Percentiles rank a stretch among this genome's conserved stretches.
These are phyloP conservation scores for Murraya koenigii DNA, from an alignment of 345 rosid genomes.

Conservation along the genomic window DNA sequence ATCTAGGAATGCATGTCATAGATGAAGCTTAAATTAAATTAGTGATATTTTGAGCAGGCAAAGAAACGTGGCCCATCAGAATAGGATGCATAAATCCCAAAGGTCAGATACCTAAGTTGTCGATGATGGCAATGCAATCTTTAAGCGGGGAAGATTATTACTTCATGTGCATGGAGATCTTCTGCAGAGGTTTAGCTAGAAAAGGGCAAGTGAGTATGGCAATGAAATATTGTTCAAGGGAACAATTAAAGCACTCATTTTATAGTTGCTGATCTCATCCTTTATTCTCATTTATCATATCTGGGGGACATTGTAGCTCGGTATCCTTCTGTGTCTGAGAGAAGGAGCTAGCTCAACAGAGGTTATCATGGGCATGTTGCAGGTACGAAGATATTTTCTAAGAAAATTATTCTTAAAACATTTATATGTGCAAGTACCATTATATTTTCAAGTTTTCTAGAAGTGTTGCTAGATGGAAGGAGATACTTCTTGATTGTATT, in stretches of 20 bases:
- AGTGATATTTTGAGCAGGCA: conserved; percentile 31
- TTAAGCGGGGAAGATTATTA: conserved; percentile 40
- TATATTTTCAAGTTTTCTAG: neutral
- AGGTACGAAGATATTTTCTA: conserved; percentile 33
- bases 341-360: conserved; percentile 59
- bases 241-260: neutral
- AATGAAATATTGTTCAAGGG: neutral
- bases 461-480: neutral
- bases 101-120: conserved; percentile 36
- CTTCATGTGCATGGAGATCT: conserved; percentile 49
- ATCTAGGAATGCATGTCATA: neutral
- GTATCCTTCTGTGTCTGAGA: conserved; percentile 48
- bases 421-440: neutral
- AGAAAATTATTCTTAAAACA: neutral
- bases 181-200: conserved; percentile 22
- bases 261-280: conserved; percentile 3
- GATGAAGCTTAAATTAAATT: conserved; percentile 5
- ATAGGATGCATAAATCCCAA: conserved; percentile 47
- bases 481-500: neutral
- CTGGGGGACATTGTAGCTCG: conserved; percentile 32
- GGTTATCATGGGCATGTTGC: conserved; percentile 47
- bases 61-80: conserved; percentile 52
- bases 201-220: conserved; percentile 30
- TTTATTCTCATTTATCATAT: neutral
- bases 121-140: conserved; percentile 47